Percentiles rank a stretch among this genome's conserved stretches.
These are phyloP conservation scores for Diplotaxis tenuifolia DNA, from an alignment of 345 rosid species.

Conservation along the genomic window DNA sequence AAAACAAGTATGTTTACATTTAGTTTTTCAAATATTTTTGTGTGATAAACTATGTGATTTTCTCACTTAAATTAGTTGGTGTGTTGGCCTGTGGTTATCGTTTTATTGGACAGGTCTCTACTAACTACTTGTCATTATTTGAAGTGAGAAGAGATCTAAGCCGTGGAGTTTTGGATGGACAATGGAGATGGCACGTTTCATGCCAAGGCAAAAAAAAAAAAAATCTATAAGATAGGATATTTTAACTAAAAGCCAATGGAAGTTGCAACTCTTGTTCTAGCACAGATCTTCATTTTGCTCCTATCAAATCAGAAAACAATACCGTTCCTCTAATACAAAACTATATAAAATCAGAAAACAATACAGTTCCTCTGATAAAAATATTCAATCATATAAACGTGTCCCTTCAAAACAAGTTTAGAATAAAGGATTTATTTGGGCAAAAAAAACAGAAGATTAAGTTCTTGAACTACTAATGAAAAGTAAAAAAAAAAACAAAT, in stretches of 20 bases:
- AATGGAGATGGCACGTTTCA: neutral
- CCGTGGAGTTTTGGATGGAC: neutral
- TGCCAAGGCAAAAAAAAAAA: neutral
- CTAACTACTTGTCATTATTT: conserved; percentile 21
- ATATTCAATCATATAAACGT: conserved; percentile 3
- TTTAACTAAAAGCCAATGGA: conserved; percentile 21
- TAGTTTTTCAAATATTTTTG: too few relatives aligned
- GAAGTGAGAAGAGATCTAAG: conserved; percentile 19
- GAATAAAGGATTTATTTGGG: conserved; percentile 19
- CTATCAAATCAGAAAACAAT: too few relatives aligned
- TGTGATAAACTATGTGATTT: neutral
- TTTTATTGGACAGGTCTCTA: conserved; percentile 6
- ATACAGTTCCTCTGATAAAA: neutral
- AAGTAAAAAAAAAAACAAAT: too few relatives aligned
- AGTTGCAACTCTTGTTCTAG: neutral
- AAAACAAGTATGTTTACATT: too few relatives aligned
- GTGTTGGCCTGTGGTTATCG: too few relatives aligned
- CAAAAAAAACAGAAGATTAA: too few relatives aligned
- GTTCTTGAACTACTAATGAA: too few relatives aligned
- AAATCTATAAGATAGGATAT: neutral
- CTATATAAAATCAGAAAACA: too few relatives aligned
- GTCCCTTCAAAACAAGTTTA: conserved; percentile 24
- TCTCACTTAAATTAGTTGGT: neutral
- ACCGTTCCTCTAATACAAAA: too few relatives aligned
- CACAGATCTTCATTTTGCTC: neutral